Percentiles rank a stretch among this genome's conserved stretches.
Conservation (phyloP, 345 rosid genomes). For the Clausena lansium region DNA sequence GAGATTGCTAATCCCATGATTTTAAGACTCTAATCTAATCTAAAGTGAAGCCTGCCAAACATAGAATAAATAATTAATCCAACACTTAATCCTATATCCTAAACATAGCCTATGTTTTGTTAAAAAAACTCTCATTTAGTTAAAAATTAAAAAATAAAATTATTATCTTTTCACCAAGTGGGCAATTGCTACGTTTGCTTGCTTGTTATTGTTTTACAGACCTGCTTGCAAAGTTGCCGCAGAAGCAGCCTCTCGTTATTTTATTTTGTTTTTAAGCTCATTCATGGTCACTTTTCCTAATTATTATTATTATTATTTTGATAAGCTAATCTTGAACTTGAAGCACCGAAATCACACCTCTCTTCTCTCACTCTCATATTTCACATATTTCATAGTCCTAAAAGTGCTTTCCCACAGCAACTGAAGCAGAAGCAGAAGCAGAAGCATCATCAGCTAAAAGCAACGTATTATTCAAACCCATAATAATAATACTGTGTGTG, state of each 20-base stretch:
- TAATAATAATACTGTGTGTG: background rate
- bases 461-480: constrained; percentile 7
- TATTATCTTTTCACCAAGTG: background rate
- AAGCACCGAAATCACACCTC: background rate
- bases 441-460: background rate
- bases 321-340: background rate
- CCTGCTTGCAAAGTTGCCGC: constrained; percentile 13
- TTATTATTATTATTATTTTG: too few species aligned
- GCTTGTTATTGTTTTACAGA: constrained; percentile 5
- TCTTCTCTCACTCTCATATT: background rate
- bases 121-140: too few species aligned
- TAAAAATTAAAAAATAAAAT: too few species aligned
- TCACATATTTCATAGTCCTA: constrained; percentile 6
- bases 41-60: too few species aligned
- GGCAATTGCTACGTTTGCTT: background rate
- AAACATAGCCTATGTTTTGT: too few species aligned
- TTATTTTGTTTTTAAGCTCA: constrained; percentile 2
- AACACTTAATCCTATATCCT: too few species aligned
- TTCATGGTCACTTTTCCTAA: constrained; percentile 20
- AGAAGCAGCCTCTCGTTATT: background rate
- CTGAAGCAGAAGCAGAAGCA: background rate
- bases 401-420: constrained; percentile 1
- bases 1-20: too few species aligned
- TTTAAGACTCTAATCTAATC: too few species aligned
- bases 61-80: too few species aligned